A percentile compares a stretch with the other conserved stretches of the same genome.
These are phyloP conservation scores for Noccaea caerulescens DNA, from an alignment of 345 rosid species.

Conservation along the genomic window DNA sequence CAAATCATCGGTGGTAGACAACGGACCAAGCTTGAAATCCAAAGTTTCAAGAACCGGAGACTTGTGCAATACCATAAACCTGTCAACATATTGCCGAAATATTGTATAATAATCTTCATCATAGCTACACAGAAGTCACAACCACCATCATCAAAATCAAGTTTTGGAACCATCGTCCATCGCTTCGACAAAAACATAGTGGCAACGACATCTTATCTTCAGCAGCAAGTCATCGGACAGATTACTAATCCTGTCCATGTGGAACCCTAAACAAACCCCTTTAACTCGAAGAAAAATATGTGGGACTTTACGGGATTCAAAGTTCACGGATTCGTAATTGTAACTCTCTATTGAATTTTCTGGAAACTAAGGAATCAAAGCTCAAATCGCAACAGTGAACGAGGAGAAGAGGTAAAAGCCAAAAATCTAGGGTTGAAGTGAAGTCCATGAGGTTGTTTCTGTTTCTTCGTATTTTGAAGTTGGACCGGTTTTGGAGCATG, in stretches of 20 bases:
- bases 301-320: too few species aligned
- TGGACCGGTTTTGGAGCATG: too few species aligned
- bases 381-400: too few species aligned
- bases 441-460: too few species aligned
- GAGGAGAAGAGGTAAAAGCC: too few species aligned
- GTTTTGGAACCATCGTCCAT: conserved; percentile 18
- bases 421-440: too few species aligned
- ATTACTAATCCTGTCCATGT: conserved; percentile 10
- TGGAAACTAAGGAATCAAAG: too few species aligned
- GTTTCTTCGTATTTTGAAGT: too few species aligned
- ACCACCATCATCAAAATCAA: background rate
- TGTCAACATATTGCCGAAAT: background rate
- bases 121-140: too few species aligned
- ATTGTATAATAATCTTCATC: background rate
- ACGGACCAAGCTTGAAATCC: background rate
- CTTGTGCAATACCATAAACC: background rate
- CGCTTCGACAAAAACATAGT: conserved; percentile 6
- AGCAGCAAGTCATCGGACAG: conserved; percentile 2
- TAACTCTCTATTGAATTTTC: too few species aligned
- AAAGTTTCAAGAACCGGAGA: background rate
- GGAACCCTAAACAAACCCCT: background rate
- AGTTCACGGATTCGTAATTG: too few species aligned
- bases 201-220: conserved; percentile 6
- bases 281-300: too few species aligned
- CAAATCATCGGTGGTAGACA: background rate